Percentiles rank a stretch among this genome's conserved stretches.
Conservation (phyloP, 1,284 basidiomycete species). For the Ceratobasidium papillatum region DNA sequence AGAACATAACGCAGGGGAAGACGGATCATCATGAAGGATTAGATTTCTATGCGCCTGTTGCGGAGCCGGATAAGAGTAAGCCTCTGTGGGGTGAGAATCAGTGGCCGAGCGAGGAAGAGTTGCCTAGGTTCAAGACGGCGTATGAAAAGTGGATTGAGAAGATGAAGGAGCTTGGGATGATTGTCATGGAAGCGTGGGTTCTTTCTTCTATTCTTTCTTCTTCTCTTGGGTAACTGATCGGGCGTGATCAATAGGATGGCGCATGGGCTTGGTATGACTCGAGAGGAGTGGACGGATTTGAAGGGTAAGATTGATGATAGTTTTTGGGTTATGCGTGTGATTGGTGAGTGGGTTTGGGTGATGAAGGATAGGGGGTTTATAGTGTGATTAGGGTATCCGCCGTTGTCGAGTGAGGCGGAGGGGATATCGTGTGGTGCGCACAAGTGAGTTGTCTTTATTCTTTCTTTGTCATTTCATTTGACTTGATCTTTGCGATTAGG, state of each 20-base stretch:
- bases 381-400: conserved; percentile 74
- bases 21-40: conserved; percentile 76
- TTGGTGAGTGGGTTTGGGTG: conserved; percentile 62
- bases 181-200: conserved; percentile 82
- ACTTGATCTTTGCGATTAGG: conserved; percentile 52
- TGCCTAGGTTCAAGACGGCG: conserved; percentile 65
- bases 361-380: not conserved
- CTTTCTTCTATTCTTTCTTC: not conserved
- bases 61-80: conserved; percentile 70
- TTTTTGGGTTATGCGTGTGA: conserved; percentile 88
- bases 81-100: conserved; percentile 84
- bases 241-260: conserved; percentile 74
- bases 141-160: conserved; percentile 79
- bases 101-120: conserved; percentile 64
- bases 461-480: not conserved
- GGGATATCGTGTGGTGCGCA: conserved; percentile 88
- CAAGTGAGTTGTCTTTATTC: conserved; percentile 59
- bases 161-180: conserved; percentile 79
- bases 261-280: conserved; percentile 73
- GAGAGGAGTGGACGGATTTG: conserved; percentile 73
- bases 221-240: not conserved
- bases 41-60: conserved; percentile 80
- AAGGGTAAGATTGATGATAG: conserved; percentile 74
- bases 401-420: conserved; percentile 75
- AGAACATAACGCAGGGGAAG: conserved; percentile 81